Evolutionary conservation across 2,329 filamentous ascomycete species (phyloP).

Genomic region (Paraphoma sp.): DNA sequence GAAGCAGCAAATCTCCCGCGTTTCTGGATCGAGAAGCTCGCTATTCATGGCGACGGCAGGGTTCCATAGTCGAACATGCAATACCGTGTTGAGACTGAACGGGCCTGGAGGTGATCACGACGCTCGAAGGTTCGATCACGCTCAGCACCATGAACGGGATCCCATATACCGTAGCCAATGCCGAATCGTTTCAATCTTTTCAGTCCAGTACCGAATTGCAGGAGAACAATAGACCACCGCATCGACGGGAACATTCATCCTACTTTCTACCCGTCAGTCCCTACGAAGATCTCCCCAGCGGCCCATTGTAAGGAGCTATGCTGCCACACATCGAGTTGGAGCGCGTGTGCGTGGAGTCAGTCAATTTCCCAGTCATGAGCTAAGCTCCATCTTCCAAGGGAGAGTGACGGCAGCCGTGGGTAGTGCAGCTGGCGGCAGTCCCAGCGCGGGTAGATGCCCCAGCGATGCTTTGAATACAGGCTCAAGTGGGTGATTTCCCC

Average conservation of each 20-base stretch:
- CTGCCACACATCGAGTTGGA: neutral
- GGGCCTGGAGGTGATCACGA: neutral
- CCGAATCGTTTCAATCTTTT: neutral
- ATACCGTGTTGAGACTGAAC: neutral
- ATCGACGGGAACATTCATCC: neutral
- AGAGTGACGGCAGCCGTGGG: constrained; percentile 47
- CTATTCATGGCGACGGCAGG: neutral
- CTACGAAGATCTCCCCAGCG: neutral
- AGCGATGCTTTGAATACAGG: constrained; percentile 38
- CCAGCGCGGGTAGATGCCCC: constrained; percentile 50
- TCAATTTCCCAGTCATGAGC: constrained; percentile 52
- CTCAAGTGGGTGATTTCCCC: constrained; percentile 39
- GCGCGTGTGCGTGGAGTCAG: constrained; percentile 43
- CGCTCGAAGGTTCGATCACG: neutral
- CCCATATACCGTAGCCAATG: neutral
- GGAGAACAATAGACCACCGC: neutral
- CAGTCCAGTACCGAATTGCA: neutral
- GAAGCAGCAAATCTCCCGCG: neutral
- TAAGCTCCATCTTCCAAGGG: constrained; percentile 50
- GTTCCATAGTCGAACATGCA: neutral
- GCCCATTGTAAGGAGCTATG: neutral
- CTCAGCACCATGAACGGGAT: neutral
- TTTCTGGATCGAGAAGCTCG: neutral
- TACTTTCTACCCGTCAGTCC: neutral
- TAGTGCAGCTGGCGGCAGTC: constrained; percentile 45